Base-by-base conservation (phyloP, 176 grass and related monocot species). In the Oryza meyeriana region DNA sequence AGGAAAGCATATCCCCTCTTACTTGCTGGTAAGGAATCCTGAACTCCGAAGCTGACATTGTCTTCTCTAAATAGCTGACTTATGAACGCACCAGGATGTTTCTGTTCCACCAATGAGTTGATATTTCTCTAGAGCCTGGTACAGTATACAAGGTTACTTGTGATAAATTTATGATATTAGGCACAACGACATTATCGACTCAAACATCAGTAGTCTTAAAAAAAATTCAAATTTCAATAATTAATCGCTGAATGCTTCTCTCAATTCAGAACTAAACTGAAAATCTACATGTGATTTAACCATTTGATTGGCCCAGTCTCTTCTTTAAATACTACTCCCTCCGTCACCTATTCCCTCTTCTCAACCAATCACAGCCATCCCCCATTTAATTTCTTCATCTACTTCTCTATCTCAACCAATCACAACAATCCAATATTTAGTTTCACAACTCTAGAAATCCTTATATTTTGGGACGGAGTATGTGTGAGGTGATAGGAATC, bases 31-130 rank as follows among this genome's bases (percentile, higher is more conserved):
- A 90, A 20, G 88, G 88, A 79, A 90, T 90, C 79, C 84, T 86
- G 84, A 90, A 90, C 62, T 90, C 88, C 0, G 79, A 86, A 74
- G 88, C 79, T 83, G 88, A 90, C 88, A 90, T 90, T 86, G 88
- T 74, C 74, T 88, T 64, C 50, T 70, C 72, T 64, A 62, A 66
- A 61, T 30, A 31, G 0, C 24, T 75, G 79, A 47, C 45, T 74
- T 61, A 78, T 16, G 34, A 74, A 78, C 69, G 82, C 39, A n/a
- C 74, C 61, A 73, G 79, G 67, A 74, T 40, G 61, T 55, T 61
- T 65, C 18, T 66, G 52, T 44, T 66, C 31, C 69, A 28, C 48
- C 39, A 38, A 69, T 68, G 40, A 85, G 38, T 64, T 44, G 28
- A 29, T 39, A 2, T 24, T 50, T 86, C 74, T 69, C 47, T 67